Percentiles rank a stretch among this genome's conserved stretches.
These are phyloP conservation scores for Corrigiola litoralis DNA, from an alignment of 179 eudicot genomes.

Conservation along the genomic window DNA sequence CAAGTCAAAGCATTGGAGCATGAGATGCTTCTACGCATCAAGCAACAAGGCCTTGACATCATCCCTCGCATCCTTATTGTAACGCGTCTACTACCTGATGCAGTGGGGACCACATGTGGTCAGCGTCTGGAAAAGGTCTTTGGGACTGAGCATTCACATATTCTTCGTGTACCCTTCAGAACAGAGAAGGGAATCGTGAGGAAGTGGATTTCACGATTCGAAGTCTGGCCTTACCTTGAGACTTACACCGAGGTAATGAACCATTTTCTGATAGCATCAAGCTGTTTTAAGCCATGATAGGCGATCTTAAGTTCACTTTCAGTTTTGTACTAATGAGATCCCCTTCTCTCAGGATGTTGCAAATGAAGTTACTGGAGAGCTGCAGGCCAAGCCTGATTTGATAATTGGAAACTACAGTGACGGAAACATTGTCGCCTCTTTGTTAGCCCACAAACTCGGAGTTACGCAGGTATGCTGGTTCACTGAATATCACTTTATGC, in stretches of 20 bases:
- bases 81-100: constrained; percentile 82
- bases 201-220: constrained; percentile 86
- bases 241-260: constrained; percentile 50
- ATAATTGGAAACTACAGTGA: constrained; percentile 88
- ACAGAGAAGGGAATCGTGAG: constrained; percentile 76
- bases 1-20: constrained; percentile 85
- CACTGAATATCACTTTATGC: neutral
- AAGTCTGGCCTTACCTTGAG: constrained; percentile 81
- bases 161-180: constrained; percentile 86
- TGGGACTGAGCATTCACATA: constrained; percentile 71
- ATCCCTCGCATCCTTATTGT: constrained; percentile 71
- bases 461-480: constrained; percentile 50
- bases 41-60: constrained; percentile 83
- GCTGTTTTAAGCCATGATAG: neutral
- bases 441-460: constrained; percentile 75
- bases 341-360: constrained; percentile 29
- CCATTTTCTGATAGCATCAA: neutral
- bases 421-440: constrained; percentile 79
- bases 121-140: constrained; percentile 77
- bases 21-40: constrained; percentile 74
- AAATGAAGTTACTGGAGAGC: constrained; percentile 31
- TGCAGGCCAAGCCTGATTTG: constrained; percentile 64
- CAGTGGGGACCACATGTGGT: constrained; percentile 79
- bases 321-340: constrained; percentile 3
- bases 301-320: neutral